Evolutionary conservation across 768 basidiomycete genomes (phyloP).

Genomic region (Mycena epipterygia): DNA sequence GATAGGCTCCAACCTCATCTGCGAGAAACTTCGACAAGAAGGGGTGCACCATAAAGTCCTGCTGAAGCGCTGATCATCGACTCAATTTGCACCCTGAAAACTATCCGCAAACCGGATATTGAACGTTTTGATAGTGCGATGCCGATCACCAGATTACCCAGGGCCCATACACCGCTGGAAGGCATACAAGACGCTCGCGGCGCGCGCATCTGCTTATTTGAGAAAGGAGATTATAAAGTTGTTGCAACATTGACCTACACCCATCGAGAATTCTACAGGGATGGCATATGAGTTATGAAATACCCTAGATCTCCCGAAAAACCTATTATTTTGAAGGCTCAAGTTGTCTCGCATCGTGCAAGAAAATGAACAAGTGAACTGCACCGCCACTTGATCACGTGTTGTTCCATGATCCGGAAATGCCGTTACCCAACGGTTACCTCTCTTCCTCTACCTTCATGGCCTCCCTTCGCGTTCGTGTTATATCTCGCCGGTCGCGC

Average conservation of each 20-base stretch:
- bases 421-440: background rate
- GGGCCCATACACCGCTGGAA: too few species aligned
- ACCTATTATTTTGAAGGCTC: too few species aligned
- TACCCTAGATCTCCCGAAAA: too few species aligned
- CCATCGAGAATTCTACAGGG: too few species aligned
- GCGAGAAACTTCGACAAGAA: background rate
- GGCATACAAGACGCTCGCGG: too few species aligned
- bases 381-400: background rate
- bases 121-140: background rate
- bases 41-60: background rate
- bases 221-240: too few species aligned
- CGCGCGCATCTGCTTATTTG: too few species aligned
- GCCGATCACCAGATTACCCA: background rate
- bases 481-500: background rate
- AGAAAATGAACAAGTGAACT: background rate
- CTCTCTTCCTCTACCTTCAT: background rate
- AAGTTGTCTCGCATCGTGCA: too few species aligned
- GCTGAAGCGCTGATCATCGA: background rate
- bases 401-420: background rate
- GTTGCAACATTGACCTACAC: too few species aligned
- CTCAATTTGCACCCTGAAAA: background rate
- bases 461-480: slow-evolving; percentile 23
- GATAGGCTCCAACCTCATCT: background rate
- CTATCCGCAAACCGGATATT: background rate
- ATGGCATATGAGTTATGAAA: too few species aligned